Base-by-base conservation (phyloP, 108 stramenopile species). In the Cylindrotheca closterium region DNA sequence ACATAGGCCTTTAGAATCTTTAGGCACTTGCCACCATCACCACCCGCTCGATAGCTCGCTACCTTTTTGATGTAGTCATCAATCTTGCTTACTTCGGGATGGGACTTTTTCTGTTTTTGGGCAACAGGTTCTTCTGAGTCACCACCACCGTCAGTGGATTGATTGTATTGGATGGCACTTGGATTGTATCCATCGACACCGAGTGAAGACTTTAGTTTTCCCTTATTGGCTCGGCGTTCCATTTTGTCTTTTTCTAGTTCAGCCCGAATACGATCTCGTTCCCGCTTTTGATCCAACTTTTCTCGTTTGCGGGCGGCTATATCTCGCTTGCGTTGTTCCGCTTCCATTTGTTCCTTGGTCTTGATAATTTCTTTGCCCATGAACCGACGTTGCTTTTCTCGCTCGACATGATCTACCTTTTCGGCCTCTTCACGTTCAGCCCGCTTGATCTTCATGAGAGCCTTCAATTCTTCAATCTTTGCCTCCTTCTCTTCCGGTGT, bases 181-280 rank as follows among this genome's bases (percentile, higher is more conserved):
- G 97, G 97, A 65, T 95, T 87, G 75, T 98, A 98, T 25, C 97
- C 97, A 32, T 98, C 94, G 18, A 93, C 83, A 17, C 95, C 97
- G 30, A 97, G 68, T 51, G 71, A 82, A 46, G 83, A 76, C 23
- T 75, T 56, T 55, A 97, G 67, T 65, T 96, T 95, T 23, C 97
- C 97, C 47, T 92, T 82, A 51, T 95, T 88, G 7, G 93, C 84
- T 34, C 70, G 70, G 25, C 95, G 83, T 68, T 96, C 93, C 30
- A 70, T 51, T 76, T 96, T 96, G 72, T 97, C 97, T 60, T 87
- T 87, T 52, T 86, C 97, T 29, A 97, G 78, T 67, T 97, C 94
- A 18, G 89, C 92, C 25, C 89, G 80, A 50, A 97, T 92, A 26
- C 97, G 74, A 37, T 84, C 91, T 46, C 97, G 70, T 65, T 97